Evolutionary conservation across 495 filamentous ascomycete genomes (phyloP).

Genomic region (Entonaema liquescens): DNA sequence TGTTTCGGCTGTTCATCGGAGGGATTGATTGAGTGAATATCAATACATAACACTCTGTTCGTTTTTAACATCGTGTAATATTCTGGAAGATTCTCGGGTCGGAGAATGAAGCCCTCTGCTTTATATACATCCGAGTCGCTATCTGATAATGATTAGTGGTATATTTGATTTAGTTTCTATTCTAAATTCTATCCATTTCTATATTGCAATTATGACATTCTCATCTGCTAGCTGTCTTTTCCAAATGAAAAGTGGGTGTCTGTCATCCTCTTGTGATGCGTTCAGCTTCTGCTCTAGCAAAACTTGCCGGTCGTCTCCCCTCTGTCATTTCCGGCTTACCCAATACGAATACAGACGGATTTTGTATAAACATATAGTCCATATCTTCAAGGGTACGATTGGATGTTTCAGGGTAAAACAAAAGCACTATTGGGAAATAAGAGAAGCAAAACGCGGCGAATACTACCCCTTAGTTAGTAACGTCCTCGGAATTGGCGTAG

Average conservation of each 20-base stretch:
- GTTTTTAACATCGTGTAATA: not conserved
- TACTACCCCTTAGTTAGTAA: constrained; percentile 29
- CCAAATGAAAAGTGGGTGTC: not conserved
- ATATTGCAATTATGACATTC: too few species aligned
- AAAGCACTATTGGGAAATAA: constrained; percentile 45
- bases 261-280: constrained; percentile 18
- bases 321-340: constrained; percentile 46
- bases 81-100: not conserved
- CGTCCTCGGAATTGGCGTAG: not conserved
- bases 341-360: constrained; percentile 46
- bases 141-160: too few species aligned
- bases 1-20: not conserved
- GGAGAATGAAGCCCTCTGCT: too few species aligned
- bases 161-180: too few species aligned
- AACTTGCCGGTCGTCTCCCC: constrained; percentile 36
- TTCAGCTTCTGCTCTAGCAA: constrained; percentile 40
- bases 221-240: not conserved
- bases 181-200: too few species aligned
- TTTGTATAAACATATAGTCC: constrained; percentile 49
- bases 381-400: constrained; percentile 49
- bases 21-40: not conserved
- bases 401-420: constrained; percentile 49
- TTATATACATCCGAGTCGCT: too few species aligned
- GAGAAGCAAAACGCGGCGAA: constrained; percentile 41
- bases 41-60: not conserved